Evolutionary conservation across 805 yeast species (phyloP), one percentile per base, ranked within the genome.

Genomic region (Suhomyces kilbournensis): DNA sequence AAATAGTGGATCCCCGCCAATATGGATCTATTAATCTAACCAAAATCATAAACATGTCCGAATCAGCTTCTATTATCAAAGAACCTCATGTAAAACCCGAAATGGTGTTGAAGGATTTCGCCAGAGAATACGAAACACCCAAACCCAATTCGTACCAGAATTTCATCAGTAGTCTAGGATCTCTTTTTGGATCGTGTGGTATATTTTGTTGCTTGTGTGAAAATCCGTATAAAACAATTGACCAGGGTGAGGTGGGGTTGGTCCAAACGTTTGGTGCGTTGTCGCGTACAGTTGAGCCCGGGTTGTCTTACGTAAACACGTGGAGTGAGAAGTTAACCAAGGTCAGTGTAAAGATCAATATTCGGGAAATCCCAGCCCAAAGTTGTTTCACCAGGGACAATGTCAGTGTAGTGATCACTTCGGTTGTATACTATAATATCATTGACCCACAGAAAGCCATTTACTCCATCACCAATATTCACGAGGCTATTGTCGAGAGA

Each of bases 341-440:
- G 22, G 84, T 82, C 15, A 77, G 78, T 57, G 76, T 85, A 58
- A 81, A 78, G 72, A 73, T 82, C 57, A 82, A 76, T 64, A 84
- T 84, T 26, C 68, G 79, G 57, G 89, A 85, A 54, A 78, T 85
- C 43, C 88, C 88, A 1, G 79, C 81, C n/a, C 86, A 85, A 63
- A 72, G 75, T 40, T 85, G 89, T 69, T 77, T 85, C 70, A 85
- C 91, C n/a, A 77, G 80, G 60, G 91, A 85, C 65, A 85, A 85
- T 57, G 87, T 85, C 51, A 72, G 79, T 48, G 81, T 85, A 49
- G 62, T 75, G n/a, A 71, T 85, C 54, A 83, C 87, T 40, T 82
- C 88, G 9, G 90, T 85, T 25, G 76, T 85, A 35, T 84, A 85
- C 66, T 85, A 80, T 70, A 84, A 84, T 63, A 80, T 85, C 56